Base-by-base conservation (phyloP, 805 yeast species). In the Candida mattraensis region DNA sequence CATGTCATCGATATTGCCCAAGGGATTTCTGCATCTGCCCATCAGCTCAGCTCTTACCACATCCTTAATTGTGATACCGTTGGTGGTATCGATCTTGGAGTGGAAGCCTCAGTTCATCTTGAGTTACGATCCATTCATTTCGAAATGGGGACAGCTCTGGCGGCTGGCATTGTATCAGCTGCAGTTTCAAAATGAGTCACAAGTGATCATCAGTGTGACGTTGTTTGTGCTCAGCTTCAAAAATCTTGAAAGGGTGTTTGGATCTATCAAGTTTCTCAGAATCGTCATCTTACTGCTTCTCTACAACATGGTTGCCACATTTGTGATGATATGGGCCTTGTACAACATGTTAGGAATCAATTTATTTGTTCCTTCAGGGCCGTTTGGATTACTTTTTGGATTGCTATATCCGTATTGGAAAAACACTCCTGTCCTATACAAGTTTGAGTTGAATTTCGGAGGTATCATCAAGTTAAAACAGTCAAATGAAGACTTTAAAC, bases 171-270 rank as follows among this genome's bases (percentile, higher is more conserved):
- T 69, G 5, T 70, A 66, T 45, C 86, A 78, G 50, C 18, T 74
- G 9, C 62, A 74, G n/a, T 74, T 75, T 33, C 64, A 74, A 28
- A 78, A 76, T 50, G 84, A 78, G 51, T 70, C 81, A 5, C 84
- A 80, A 54, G 75, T 70, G 39, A 38, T 74, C 14, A 45, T 77
- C 3, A 51, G 68, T 3, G 51, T 70, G 8, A 54, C 74, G 10
- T 49, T 80, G 24, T 53, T 76, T 7, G 63, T 68, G 67, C 66
- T 75, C 39, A 72, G 72, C 32, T 69, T 70, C 48, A 76, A 80
- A 52, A 70, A 67, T 25, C 44, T 80, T 33, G 87, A 80, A 56
- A 54, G 86, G 33, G 56, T 74, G 31, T 69, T 69, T 50, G 86
- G 86, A 1, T 69, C 80, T 9, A 56, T 70, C 30, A 76, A 74